Conservation (phyloP, 805 yeast species). For the Debaryomyces castellii region DNA sequence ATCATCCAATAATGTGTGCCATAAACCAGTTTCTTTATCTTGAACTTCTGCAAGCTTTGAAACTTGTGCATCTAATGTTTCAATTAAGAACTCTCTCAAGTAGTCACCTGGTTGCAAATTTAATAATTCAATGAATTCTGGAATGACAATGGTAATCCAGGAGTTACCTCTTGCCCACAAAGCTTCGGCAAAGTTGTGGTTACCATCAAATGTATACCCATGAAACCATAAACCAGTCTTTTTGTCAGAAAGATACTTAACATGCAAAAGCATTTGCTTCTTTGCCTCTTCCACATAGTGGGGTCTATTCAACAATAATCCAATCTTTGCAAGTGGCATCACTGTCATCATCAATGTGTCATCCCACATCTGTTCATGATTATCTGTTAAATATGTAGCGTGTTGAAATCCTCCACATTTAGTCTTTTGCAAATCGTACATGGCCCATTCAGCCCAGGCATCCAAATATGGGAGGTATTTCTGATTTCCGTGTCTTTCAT, state of each 20-base stretch:
- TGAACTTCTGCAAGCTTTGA: constrained; percentile 21
- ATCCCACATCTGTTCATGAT: constrained; percentile 29
- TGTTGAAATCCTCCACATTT: constrained; percentile 36
- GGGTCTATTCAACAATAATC: constrained; percentile 24
- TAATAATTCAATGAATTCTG: constrained; percentile 32
- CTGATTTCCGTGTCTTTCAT: constrained; percentile 17
- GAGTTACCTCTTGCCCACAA: constrained; percentile 38
- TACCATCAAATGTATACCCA: constrained; percentile 30
- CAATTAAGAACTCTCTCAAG: constrained; percentile 24
- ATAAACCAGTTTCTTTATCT: constrained; percentile 26
- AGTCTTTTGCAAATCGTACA: constrained; percentile 26
- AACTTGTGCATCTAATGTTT: constrained; percentile 30
- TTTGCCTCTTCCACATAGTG: constrained; percentile 33
- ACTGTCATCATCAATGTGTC: constrained; percentile 37
- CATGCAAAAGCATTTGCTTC: constrained; percentile 30
- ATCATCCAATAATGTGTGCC: constrained; percentile 34
- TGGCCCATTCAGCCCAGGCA: constrained; percentile 36
- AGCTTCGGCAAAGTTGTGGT: constrained; percentile 24
- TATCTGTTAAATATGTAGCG: constrained; percentile 27
- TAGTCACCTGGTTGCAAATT: constrained; percentile 24
- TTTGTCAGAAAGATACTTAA: constrained; percentile 28
- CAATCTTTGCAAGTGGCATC: constrained; percentile 35
- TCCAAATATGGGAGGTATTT: constrained; percentile 27
- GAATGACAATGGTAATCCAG: constrained; percentile 37
- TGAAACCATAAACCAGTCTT: constrained; percentile 33